Evolutionary conservation across 192 early-diverging fungal species (phyloP).

Genomic region (Backusella luteola): DNA sequence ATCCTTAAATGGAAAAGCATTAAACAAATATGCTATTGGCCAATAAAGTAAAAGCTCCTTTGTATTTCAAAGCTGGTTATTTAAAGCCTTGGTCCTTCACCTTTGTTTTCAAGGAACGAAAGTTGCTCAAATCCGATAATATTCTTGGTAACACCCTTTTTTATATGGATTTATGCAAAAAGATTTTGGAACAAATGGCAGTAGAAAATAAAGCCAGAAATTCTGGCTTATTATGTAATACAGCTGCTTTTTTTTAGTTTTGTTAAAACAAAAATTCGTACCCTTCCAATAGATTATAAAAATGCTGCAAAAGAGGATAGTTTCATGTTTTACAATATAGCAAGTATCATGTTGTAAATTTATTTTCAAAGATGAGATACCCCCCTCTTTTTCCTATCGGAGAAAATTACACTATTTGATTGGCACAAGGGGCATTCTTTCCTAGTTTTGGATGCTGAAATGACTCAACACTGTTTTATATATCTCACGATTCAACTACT

Average conservation of each 20-base stretch:
- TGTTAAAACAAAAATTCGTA: background rate
- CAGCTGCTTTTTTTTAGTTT: background rate
- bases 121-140: background rate
- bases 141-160: background rate
- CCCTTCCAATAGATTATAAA: background rate
- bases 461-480: no score
- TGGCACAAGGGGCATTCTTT: background rate
- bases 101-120: background rate
- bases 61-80: no score
- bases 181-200: background rate
- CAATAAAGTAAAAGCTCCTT: no score
- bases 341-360: background rate
- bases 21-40: no score
- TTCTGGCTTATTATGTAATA: background rate
- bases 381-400: background rate
- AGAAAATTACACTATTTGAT: background rate
- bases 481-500: background rate
- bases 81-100: no score
- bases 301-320: no score
- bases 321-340: no score
- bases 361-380: background rate
- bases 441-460: background rate
- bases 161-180: background rate
- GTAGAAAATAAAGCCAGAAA: background rate
- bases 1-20: no score